Base-by-base conservation (phyloP, 495 filamentous ascomycete genomes). In the Penicillium coprophilum region DNA sequence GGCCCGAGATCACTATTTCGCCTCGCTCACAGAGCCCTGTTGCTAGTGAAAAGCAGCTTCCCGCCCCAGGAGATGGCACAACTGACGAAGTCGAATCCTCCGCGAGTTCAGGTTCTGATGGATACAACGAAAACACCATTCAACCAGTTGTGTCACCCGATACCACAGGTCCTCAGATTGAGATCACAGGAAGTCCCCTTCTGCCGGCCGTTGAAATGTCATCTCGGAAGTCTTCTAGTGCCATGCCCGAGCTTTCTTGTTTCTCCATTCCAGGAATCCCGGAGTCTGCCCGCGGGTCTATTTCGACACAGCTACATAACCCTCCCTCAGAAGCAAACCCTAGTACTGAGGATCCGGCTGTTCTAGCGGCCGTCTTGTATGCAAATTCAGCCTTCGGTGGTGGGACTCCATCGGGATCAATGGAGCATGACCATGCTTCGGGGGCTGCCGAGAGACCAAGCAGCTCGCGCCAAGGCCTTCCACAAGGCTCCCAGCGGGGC, bases 1-100 rank as follows among this genome's bases (percentile, higher is more conserved):
- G 56, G n/a, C 21, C 45, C 4, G 66, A 71, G 30, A 62, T 59
- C 23, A 53, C 62, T 8, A 53, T 75, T 20, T 76, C 75, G 38
- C 75, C 75, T 54, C 69, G 73, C 36, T 71, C 75, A n/a, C 65
- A 58, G 15, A 78, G 75, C 44, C 73, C 73, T 6, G 58, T 63
- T 3, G 32, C 30, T 1, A 57, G 21, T 12, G 53, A 43, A 36
- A 58, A 50, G 47, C 50, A 0, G 20, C 54, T 32, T 56, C 17
- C 10, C 13, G 53, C 27, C 34, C 32, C 17, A 23, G 46, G 21
- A 53, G 49, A 17, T 21, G 38, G 40, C 45, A 32, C 23, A 11
- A 34, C 11, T 34, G 61, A 70, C 12, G 64, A 63, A 30, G 49
- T 63, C 39, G 41, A 32, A 36, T 60, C 72, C 13, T 54, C 64